phyloP scores from a whole-genome alignment of 805 yeast genomes.

The Priceomyces carsonii region DNA sequence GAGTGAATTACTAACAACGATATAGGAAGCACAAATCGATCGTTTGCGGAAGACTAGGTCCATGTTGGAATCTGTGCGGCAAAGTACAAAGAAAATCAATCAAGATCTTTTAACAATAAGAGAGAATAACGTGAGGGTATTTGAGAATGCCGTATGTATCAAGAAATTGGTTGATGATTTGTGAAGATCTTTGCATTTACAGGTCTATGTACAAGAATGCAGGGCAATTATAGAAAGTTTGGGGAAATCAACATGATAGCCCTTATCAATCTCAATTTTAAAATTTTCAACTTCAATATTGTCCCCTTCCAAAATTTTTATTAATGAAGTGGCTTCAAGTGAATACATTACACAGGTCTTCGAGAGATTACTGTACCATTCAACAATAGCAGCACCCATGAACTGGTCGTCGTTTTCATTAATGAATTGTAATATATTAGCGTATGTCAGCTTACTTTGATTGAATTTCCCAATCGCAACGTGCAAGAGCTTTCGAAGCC shows the following conservation, averaged over 20 bases:
- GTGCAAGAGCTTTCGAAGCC: constrained; percentile 8
- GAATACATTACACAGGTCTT: constrained; percentile 16
- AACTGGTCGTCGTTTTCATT: constrained; percentile 1
- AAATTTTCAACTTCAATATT: constrained; percentile 2
- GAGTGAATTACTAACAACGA: constrained; percentile 2
- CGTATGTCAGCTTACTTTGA: constrained; percentile 7
- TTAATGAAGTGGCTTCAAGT: constrained; percentile 13
- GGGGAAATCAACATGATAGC: constrained; percentile 28
- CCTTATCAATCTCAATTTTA: constrained; percentile 12
- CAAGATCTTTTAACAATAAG: constrained; percentile 23
- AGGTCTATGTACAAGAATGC: constrained; percentile 2
- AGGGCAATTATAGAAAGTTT: constrained; percentile 10
- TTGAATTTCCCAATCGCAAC: constrained; percentile 8
- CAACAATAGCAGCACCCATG: constrained; percentile 2
- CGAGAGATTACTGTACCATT: constrained; percentile 20
- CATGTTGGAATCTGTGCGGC: constrained; percentile 28
- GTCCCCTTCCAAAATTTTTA: constrained; percentile 7
- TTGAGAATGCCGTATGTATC: constrained; percentile 1
- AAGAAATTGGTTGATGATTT: neutral
- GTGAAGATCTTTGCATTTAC: neutral
- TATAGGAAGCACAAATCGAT: constrained; percentile 10
- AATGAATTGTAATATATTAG: neutral
- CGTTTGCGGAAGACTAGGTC: constrained; percentile 28
- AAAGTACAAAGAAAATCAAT: constrained; percentile 27
- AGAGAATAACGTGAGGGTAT: constrained; percentile 16